Conservation (phyloP, 2,329 filamentous ascomycete species). For the Arthrocladium fulminans region DNA sequence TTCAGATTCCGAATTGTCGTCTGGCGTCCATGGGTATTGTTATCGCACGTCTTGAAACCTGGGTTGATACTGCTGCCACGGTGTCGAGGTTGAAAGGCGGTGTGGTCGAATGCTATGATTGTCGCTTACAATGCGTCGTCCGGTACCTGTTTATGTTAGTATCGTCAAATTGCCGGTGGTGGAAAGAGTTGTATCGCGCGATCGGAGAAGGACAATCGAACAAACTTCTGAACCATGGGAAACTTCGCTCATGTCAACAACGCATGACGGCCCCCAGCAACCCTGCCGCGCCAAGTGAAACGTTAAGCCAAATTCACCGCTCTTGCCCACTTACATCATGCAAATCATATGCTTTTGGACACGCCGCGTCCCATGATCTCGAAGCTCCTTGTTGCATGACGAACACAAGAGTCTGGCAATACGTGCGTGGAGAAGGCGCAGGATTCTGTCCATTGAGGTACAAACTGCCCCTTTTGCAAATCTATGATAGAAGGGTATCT, state of each 20-base stretch:
- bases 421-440: too few species aligned
- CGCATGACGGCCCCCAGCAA: constrained; percentile 1
- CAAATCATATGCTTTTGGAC: too few species aligned
- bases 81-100: background rate
- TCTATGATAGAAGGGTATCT: background rate
- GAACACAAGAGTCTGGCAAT: too few species aligned
- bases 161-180: constrained; percentile 10
- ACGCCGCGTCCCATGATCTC: too few species aligned
- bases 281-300: background rate
- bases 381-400: too few species aligned
- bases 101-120: background rate
- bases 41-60: background rate
- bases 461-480: too few species aligned
- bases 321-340: too few species aligned
- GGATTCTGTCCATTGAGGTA: too few species aligned
- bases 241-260: constrained; percentile 4
- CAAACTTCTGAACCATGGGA: background rate
- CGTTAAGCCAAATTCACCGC: background rate
- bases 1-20: background rate
- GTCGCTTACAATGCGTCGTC: background rate
- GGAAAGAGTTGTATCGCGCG: constrained; percentile 14
- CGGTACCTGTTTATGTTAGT: constrained; percentile 6
- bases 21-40: constrained; percentile 4
- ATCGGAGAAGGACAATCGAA: background rate
- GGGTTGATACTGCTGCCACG: background rate